A percentile compares a stretch with the other conserved stretches of the same genome.
phyloP scores from a whole-genome alignment of 768 basidiomycete species.

The Cyclocybe aegerita region DNA sequence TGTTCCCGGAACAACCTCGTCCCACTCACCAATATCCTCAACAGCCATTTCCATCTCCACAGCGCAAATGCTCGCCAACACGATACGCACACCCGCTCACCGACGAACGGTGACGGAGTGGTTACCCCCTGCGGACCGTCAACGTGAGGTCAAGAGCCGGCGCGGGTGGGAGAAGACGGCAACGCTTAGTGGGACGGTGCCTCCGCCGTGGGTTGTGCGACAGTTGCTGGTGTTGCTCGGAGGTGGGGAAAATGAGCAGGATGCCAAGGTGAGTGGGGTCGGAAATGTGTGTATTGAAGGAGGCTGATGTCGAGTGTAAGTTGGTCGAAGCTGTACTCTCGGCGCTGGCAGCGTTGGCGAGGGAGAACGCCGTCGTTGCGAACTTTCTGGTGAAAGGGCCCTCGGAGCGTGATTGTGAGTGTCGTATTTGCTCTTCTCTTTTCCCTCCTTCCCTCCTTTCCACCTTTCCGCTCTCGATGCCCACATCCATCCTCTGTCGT shows the following conservation, averaged over 20 bases:
- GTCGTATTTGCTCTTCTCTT: neutral
- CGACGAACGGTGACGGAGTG: constrained; percentile 56
- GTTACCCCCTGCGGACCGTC: constrained; percentile 57
- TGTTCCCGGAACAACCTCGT: constrained; percentile 21
- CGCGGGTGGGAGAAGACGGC: constrained; percentile 76
- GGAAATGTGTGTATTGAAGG: too few relatives aligned
- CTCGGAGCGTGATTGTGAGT: constrained; percentile 38
- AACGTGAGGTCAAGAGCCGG: constrained; percentile 53
- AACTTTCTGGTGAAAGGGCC: constrained; percentile 42
- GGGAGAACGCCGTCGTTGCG: constrained; percentile 60
- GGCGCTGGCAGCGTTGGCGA: constrained; percentile 65
- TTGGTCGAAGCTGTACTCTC: constrained; percentile 64
- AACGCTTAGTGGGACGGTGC: constrained; percentile 32
- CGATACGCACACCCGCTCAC: constrained; percentile 49
- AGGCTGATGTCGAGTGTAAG: too few relatives aligned
- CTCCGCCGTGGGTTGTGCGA: constrained; percentile 55
- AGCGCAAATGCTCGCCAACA: constrained; percentile 56
- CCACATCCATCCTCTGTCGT: neutral
- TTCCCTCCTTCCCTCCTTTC: neutral
- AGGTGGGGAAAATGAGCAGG: constrained; percentile 30
- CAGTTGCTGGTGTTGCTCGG: constrained; percentile 47
- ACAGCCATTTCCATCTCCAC: constrained; percentile 42
- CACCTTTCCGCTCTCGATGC: neutral
- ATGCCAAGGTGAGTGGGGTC: constrained; percentile 47
- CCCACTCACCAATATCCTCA: constrained; percentile 25